Base-by-base conservation (phyloP, 1,139 yeast species). In the Groenewaldozyma auringiensis region DNA sequence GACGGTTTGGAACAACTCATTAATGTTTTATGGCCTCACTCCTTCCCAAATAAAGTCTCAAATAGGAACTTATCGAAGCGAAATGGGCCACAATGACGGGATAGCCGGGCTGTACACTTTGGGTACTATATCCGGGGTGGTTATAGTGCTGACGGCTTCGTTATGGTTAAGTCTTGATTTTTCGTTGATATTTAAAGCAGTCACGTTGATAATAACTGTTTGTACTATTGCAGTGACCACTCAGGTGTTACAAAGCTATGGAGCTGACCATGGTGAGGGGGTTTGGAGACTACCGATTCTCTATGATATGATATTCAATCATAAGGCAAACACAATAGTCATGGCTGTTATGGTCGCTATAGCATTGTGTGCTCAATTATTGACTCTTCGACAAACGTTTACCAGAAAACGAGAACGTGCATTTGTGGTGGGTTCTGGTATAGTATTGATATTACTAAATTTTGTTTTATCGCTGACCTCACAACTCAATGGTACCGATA, bases 381-480 rank as follows among this genome's bases (percentile, higher is more conserved):
- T 35, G 16, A 20, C 20, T n/a, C 13, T 32, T 16, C 14, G 36
- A 4, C 6, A 13, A n/a, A 32, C 36, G 17, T 83, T 82, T 54
- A 74, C 76, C 46, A 69, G 94, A 36, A 81, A 75, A 46, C 73
- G 73, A 44, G 94, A 84, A 61, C 80, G 79, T 56, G 66, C 85
- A 46, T 64, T 79, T 33, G 72, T 83, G 1, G 72, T 83, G 40
- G 67, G 72, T 39, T 66, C 76, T 14, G 94, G 94, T 1, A 62
- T 75, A 0, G 49, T 70, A 0, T 67, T 84, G 2, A 70, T 81
- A 6, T 53, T 79, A 2, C 62, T 75, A 0, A 75, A 87, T 1
- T 84, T 82, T 55, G 69, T 76, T 0, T 69, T 83, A 3, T 81
- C 88, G 87, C 83, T 79, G 0, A 69, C 81, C 1, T 71, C 86